Evolutionary conservation across 139 green algal genomes (phyloP).

Genomic region (Chlamydomonas eustigma): DNA sequence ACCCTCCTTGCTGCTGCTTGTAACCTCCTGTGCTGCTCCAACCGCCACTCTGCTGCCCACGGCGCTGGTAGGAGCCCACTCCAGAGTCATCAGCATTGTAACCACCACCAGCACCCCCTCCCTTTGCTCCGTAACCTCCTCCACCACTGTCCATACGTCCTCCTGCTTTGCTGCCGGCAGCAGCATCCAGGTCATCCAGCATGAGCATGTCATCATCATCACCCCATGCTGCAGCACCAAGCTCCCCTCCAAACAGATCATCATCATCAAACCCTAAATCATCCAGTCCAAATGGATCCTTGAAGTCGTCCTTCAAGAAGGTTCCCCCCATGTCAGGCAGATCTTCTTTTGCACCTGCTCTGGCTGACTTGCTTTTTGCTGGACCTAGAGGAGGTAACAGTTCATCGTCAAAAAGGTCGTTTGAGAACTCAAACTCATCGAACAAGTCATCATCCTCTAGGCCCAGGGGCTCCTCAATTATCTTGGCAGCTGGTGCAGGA

Average conservation of each 20-base stretch:
- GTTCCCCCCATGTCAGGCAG: neutral
- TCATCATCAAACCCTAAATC: slow-evolving; percentile 6
- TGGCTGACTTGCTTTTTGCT: neutral
- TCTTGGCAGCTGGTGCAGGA: neutral
- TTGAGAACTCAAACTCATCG: neutral
- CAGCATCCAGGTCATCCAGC: neutral
- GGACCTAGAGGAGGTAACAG: no score
- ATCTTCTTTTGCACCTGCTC: neutral
- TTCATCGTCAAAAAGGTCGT: neutral
- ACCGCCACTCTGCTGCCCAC: neutral
- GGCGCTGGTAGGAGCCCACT: neutral
- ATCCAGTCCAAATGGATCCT: slow-evolving; percentile 8
- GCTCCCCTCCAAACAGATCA: slow-evolving; percentile 6
- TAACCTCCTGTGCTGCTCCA: neutral
- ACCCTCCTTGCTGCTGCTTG: no score
- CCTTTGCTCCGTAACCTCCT: neutral
- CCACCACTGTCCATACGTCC: neutral
- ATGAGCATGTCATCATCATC: slow-evolving; percentile 7
- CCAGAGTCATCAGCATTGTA: neutral
- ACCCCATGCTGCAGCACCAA: neutral
- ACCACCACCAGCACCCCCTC: neutral
- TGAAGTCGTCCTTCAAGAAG: neutral
- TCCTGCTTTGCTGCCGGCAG: no score
- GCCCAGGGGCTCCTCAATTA: neutral
- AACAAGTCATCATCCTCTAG: neutral